phyloP scores from a whole-genome alignment of 2,329 filamentous ascomycete genomes.

The Fusarium brevicatenulatum region DNA sequence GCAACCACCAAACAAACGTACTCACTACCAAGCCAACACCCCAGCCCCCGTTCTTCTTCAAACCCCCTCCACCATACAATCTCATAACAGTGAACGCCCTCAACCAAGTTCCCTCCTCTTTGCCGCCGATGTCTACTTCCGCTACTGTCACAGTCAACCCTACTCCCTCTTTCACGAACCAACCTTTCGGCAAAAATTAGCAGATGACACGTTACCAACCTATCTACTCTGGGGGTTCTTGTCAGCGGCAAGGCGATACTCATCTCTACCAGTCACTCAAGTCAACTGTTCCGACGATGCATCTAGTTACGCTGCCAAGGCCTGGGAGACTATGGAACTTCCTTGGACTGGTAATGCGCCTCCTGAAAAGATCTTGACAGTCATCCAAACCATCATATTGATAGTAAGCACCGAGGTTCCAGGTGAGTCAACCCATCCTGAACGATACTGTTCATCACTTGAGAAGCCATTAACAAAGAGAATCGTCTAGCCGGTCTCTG shows the following conservation, averaged over 20 bases:
- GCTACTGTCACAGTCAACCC: slow-evolving; percentile 18
- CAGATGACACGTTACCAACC: background rate
- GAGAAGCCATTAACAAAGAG: accelerated
- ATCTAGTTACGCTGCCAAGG: slow-evolving; percentile 6
- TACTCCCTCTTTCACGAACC: slow-evolving; percentile 20
- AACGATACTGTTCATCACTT: background rate
- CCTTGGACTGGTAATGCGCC: slow-evolving; percentile 9
- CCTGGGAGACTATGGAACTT: slow-evolving; percentile 16
- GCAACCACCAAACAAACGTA: background rate
- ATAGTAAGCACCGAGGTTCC: slow-evolving; percentile 23
- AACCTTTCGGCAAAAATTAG: background rate
- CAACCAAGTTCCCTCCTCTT: background rate
- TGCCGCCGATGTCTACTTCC: slow-evolving; percentile 12
- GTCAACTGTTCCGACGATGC: background rate
- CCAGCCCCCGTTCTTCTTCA: background rate
- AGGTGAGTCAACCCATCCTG: background rate
- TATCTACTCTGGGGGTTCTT: slow-evolving; percentile 10
- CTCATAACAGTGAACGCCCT: background rate
- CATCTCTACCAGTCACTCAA: background rate
- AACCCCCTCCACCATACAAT: background rate
- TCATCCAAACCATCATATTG: slow-evolving; percentile 13
- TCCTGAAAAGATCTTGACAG: background rate
- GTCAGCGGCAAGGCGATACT: slow-evolving; percentile 10
- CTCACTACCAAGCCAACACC: background rate
- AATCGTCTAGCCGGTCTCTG: background rate